Evolutionary conservation across 2,329 filamentous ascomycete species (phyloP).

Genomic region (Aureobasidium musti): DNA sequence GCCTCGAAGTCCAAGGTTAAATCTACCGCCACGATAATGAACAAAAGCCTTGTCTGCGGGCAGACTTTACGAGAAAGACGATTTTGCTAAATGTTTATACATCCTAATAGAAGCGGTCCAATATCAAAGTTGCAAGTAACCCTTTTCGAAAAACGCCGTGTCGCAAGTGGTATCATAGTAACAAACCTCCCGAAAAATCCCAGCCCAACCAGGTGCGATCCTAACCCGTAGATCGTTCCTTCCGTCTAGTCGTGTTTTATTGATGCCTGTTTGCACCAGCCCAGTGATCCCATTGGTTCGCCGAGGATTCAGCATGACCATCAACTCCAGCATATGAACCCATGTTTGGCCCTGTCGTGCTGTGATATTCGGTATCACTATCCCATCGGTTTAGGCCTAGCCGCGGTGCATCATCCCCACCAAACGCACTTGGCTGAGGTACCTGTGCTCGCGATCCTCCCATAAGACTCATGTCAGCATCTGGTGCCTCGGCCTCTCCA

Average conservation of each 20-base stretch:
- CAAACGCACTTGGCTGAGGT: conserved; percentile 11
- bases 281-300: conserved; percentile 27
- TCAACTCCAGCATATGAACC: conserved; percentile 7
- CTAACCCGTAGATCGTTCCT: background rate
- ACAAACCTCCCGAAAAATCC: background rate
- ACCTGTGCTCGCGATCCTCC: background rate
- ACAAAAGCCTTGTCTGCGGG: background rate
- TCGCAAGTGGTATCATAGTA: conserved; percentile 24
- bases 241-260: conserved; percentile 28
- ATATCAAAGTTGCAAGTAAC: background rate
- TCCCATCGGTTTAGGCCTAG: conserved; percentile 8
- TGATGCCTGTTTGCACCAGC: conserved; percentile 27
- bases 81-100: background rate
- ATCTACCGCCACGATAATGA: background rate
- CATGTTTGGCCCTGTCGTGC: conserved; percentile 2
- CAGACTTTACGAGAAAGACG: background rate
- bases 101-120: background rate
- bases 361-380: conserved; percentile 22
- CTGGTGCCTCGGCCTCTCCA: background rate
- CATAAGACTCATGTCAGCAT: conserved; percentile 11
- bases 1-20: conserved; percentile 36
- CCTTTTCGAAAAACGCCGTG: conserved; percentile 3
- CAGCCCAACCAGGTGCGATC: background rate
- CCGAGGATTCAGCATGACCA: background rate
- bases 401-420: background rate